These are phyloP conservation scores for Pseudopyrenochaeta lycopersici DNA, from an alignment of 2,329 filamentous ascomycete species.

Conservation along the genomic window DNA sequence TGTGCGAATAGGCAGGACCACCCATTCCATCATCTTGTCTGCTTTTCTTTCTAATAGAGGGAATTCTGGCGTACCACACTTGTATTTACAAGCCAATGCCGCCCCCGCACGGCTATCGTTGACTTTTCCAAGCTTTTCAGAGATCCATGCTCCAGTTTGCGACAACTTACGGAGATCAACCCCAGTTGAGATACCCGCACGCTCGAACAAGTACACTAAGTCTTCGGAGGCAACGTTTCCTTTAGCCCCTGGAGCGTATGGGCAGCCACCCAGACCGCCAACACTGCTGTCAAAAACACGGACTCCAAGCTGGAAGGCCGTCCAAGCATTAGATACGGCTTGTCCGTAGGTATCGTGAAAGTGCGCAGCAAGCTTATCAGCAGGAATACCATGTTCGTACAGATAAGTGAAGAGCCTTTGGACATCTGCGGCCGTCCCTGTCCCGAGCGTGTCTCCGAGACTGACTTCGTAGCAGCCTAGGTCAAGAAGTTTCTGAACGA, in stretches of 20 bases:
- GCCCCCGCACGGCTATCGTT: conserved; percentile 35
- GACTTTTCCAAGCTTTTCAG: conserved; percentile 15
- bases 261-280: conserved; percentile 39
- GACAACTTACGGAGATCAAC: conserved; percentile 27
- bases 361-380: conserved; percentile 33
- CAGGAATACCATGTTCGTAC: conserved; percentile 24
- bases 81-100: conserved; percentile 4
- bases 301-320: conserved; percentile 31
- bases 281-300: conserved; percentile 37
- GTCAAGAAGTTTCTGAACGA: conserved; percentile 13
- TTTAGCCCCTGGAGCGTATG: conserved; percentile 35
- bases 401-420: conserved; percentile 45
- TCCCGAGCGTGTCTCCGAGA: conserved; percentile 36
- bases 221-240: conserved; percentile 41
- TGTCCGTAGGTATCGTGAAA: conserved; percentile 44
- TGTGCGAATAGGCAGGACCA: conserved; percentile 5
- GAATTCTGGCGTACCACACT: background rate
- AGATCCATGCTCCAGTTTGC: conserved; percentile 35
- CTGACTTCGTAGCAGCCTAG: conserved; percentile 40
- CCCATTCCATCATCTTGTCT: background rate
- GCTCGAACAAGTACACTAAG: conserved; percentile 33
- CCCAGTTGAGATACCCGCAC: conserved; percentile 32
- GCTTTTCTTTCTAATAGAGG: background rate
- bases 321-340: conserved; percentile 33
- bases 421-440: conserved; percentile 34